Conservation (phyloP, 768 basidiomycete genomes). For the Lyophyllum decastes region DNA sequence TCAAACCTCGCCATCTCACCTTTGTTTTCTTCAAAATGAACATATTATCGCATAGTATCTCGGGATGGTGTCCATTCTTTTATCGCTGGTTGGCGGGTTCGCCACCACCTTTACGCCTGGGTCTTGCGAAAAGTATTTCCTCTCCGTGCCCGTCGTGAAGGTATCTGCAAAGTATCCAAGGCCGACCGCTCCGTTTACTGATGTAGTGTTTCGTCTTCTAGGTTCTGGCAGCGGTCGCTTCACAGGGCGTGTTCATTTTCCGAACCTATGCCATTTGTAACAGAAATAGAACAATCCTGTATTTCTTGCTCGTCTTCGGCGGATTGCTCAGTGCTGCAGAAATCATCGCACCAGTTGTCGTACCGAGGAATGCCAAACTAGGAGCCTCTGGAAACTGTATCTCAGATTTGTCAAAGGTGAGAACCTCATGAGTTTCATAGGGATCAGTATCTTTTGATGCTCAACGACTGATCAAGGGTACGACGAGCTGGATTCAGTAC, state of each 20-base stretch:
- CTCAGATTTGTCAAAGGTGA: conserved; percentile 19
- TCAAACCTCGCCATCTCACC: background rate
- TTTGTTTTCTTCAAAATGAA: background rate
- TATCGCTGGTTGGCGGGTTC: conserved; percentile 19
- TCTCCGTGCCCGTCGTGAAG: conserved; percentile 19
- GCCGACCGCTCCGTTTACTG: background rate
- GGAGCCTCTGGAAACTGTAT: conserved; percentile 18
- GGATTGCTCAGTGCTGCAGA: conserved; percentile 17
- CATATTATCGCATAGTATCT: conserved; percentile 13
- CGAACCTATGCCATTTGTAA: conserved; percentile 22
- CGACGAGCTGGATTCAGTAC: conserved; percentile 22
- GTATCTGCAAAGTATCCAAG: background rate
- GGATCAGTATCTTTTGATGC: background rate
- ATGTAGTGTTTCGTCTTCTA: background rate
- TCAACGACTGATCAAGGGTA: conserved; percentile 8
- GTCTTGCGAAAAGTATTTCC: conserved; percentile 15
- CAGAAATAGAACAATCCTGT: conserved; percentile 9
- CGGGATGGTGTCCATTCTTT: conserved; percentile 19
- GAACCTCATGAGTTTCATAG: background rate
- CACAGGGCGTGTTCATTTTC: conserved; percentile 21
- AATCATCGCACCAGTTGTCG: conserved; percentile 21
- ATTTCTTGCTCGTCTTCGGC: conserved; percentile 18
- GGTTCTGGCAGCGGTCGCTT: conserved; percentile 22
- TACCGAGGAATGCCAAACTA: conserved; percentile 17
- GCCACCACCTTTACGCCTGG: conserved; percentile 13